Evolutionary conservation across 2,329 filamentous ascomycete genomes (phyloP).

Genomic region (Tolypocladium paradoxum): DNA sequence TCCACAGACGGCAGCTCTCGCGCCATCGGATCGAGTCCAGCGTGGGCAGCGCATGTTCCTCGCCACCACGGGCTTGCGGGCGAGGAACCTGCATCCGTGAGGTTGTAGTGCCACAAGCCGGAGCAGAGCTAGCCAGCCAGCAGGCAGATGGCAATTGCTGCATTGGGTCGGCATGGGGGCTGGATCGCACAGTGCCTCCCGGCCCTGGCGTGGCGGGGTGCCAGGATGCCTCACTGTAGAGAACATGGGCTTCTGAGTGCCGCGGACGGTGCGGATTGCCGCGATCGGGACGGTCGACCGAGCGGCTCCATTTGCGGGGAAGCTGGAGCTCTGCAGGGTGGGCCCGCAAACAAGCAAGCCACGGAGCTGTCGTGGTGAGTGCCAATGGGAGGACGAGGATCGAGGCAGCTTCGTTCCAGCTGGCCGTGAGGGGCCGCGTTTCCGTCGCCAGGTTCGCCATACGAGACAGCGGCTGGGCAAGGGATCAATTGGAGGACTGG

Average conservation of each 20-base stretch:
- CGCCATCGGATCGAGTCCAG: not conserved
- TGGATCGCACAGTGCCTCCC: not conserved
- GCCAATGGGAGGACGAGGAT: not conserved
- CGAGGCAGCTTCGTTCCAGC: not conserved
- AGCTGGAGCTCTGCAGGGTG: not conserved
- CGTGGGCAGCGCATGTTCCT: not conserved
- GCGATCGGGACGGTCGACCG: conserved; percentile 8
- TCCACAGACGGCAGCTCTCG: not conserved
- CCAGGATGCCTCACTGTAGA: not conserved
- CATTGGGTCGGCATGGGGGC: not conserved
- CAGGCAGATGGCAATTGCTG: not conserved
- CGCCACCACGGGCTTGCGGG: not conserved
- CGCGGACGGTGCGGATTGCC: conserved; percentile 6
- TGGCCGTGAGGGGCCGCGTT: not conserved
- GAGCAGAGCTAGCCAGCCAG: not conserved
- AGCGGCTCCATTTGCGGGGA: conserved; percentile 6
- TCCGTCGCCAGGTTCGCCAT: not conserved
- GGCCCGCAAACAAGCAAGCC: not conserved
- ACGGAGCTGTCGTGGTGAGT: not conserved
- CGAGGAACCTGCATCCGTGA: not conserved
- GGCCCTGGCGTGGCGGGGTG: not conserved
- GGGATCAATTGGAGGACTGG: not conserved
- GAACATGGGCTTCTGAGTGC: not conserved
- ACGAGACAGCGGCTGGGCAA: not conserved
- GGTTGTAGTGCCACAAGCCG: not conserved